Evolutionary conservation across 768 basidiomycete genomes (phyloP), one percentile per base, ranked within the genome.

Genomic region (Suillus tomentosus): DNA sequence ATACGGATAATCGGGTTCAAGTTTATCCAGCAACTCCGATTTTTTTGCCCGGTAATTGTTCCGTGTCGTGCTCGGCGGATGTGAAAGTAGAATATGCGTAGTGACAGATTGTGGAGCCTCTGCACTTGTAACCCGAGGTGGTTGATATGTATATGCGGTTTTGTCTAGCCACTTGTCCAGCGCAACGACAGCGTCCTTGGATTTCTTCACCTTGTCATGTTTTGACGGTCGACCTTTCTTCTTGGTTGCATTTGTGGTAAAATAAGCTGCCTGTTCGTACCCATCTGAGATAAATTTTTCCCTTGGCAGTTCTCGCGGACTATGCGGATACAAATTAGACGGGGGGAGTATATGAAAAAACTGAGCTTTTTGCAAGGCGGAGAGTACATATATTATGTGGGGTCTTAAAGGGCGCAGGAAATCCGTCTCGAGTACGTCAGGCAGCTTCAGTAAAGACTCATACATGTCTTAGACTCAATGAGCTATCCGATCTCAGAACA

Each of bases 271-370:
- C 5, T 62, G 56, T 24, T 62, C 59, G 34, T 36, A 42, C 17
- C 58, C 50, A 37, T 61, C 82, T 65, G 79, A 79, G 2, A 81
- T 73, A 62, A 85, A 85, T n/a, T 85, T 76, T 68, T 92, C 91
- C 31, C 90, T 83, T 19, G 92, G 92, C 7, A 94, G 77, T 31
- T 76, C 75, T n/a, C 86, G 81, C 4, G 91, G 91, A 69, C 84
- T 86, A 70, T 84, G 77, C 0, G 89, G 76, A 31, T 77, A 74
- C 10, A 83, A 67, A 4, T 79, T 76, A 14, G 85, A 82, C 43
- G 69, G 68, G 0, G 92, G 92, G 36, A 89, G 74, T 56, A 92
- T 76, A 63, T 87, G 79, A 71, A 94, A 92, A 1, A 79, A 79
- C 15, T 78, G 71, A 34, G 80, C 80, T 39, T 80, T 73, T 42